These are phyloP conservation scores for Poterioochromonas sp. DNA, from an alignment of 352 stramenopile species.

Conservation along the genomic window DNA sequence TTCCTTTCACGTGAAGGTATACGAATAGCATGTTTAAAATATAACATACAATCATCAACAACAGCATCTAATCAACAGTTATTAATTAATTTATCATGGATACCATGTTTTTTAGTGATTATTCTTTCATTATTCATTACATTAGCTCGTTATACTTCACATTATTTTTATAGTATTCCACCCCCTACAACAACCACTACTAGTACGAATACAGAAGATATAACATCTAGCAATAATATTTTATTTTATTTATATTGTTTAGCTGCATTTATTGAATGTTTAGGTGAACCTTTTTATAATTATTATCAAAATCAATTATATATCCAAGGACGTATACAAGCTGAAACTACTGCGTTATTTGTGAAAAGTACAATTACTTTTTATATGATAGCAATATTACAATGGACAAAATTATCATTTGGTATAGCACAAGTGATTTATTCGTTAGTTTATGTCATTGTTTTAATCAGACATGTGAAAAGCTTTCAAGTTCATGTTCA, in stretches of 20 bases:
- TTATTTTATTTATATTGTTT: constrained; percentile 21
- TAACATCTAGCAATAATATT: neutral
- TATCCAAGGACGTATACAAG: constrained; percentile 34
- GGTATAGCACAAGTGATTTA: constrained; percentile 38
- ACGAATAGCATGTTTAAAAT: constrained; percentile 64
- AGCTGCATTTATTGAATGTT: constrained; percentile 32
- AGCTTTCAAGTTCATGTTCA: neutral
- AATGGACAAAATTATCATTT: constrained; percentile 37
- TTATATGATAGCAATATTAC: constrained; percentile 40
- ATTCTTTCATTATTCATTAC: neutral
- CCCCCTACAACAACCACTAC: neutral
- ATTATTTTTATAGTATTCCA: neutral
- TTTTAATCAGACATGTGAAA: neutral
- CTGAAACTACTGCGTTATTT: constrained; percentile 42
- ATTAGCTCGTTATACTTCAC: neutral
- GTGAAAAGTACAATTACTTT: constrained; percentile 40
- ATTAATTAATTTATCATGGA: constrained; percentile 21
- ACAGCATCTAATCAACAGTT: neutral
- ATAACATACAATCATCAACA: constrained; percentile 47
- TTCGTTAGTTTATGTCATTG: constrained; percentile 47
- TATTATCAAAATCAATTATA: constrained; percentile 27
- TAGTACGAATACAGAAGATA: neutral
- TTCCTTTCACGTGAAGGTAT: constrained; percentile 69
- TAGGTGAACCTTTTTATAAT: constrained; percentile 34
- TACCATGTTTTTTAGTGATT: neutral